phyloP scores from a whole-genome alignment of 192 early-diverging fungal genomes.

The Lunasporangiospora selenospora region DNA sequence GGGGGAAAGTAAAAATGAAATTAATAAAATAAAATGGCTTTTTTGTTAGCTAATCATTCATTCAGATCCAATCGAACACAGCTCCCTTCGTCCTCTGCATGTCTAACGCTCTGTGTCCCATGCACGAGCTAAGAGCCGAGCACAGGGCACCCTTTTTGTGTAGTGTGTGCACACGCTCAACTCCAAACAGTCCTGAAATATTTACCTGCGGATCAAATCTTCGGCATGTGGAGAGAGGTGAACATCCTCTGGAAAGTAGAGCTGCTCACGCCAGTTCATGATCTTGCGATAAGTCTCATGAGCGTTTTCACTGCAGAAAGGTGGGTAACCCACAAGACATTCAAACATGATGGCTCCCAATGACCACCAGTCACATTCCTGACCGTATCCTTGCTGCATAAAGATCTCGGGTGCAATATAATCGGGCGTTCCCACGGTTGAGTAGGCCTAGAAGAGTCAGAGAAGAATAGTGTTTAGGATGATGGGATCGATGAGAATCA shows the following conservation, averaged over 20 bases:
- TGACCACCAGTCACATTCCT: slow-evolving; percentile 99
- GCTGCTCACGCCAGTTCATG: slow-evolving; percentile 92
- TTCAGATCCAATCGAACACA: too few species aligned
- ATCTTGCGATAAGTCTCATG: slow-evolving; percentile 99
- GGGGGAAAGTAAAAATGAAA: neutral
- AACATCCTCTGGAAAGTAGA: slow-evolving; percentile 94
- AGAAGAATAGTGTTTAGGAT: neutral
- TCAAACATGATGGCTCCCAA: slow-evolving; percentile 99
- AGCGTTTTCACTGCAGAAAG: slow-evolving; percentile 94
- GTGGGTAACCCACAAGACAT: slow-evolving; percentile 97
- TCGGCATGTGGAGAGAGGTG: slow-evolving; percentile 91
- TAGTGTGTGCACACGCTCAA: too few species aligned
- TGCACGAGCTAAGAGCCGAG: too few species aligned
- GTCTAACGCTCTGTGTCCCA: too few species aligned
- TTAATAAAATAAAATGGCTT: neutral
- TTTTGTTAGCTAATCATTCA: too few species aligned
- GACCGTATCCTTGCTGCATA: slow-evolving; percentile 91
- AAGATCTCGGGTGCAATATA: slow-evolving; percentile 97
- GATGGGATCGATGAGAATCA: too few species aligned
- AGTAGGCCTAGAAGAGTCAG: slow-evolving; percentile 74
- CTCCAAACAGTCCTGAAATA: too few species aligned
- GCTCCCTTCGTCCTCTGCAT: too few species aligned
- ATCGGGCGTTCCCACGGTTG: slow-evolving; percentile 98
- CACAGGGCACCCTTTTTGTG: too few species aligned
- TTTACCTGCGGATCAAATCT: slow-evolving; percentile 85